Percentiles rank a stretch among this genome's conserved stretches.
Conservation (phyloP, 2,329 filamentous ascomycete genomes). For the Epichloe bromicola region DNA sequence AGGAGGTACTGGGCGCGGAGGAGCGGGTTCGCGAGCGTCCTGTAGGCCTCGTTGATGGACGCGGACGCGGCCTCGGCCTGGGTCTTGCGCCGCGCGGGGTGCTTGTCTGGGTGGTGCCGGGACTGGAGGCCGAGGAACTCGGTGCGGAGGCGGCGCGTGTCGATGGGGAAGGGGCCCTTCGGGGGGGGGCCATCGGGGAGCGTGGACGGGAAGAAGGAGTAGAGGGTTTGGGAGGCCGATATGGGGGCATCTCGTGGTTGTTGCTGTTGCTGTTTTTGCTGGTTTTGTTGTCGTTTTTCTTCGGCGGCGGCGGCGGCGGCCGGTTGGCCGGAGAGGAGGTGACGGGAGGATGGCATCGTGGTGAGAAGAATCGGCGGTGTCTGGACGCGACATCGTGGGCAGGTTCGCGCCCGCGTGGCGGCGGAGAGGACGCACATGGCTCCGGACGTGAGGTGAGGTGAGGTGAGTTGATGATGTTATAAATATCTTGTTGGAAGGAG, state of each 20-base stretch:
- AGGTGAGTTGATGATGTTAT: too few relatives aligned
- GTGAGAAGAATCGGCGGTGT: not conserved
- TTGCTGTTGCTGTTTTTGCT: not conserved
- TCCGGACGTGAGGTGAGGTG: too few relatives aligned
- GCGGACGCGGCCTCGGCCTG: conserved; percentile 66
- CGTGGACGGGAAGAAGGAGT: conserved; percentile 76
- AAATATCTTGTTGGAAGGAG: too few relatives aligned
- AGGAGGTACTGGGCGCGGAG: conserved; percentile 82
- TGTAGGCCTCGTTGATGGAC: conserved; percentile 84
- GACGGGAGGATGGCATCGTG: not conserved
- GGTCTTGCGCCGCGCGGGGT: conserved; percentile 38
- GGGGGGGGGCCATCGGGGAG: conserved; percentile 71
- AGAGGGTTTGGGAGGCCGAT: conserved; percentile 42
- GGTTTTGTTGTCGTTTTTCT: not conserved
- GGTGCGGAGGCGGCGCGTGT: conserved; percentile 55
- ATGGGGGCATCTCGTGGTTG: not conserved
- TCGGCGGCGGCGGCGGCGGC: too few relatives aligned
- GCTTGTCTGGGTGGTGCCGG: conserved; percentile 60
- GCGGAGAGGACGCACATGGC: not conserved
- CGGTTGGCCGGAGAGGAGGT: not conserved
- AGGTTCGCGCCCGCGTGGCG: not conserved
- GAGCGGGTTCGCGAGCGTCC: conserved; percentile 67
- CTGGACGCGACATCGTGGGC: not conserved
- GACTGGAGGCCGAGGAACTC: conserved; percentile 83
- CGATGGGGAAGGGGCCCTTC: conserved; percentile 58